Conservation (phyloP, 495 filamentous ascomycete species). For the Xylaria grammica region DNA sequence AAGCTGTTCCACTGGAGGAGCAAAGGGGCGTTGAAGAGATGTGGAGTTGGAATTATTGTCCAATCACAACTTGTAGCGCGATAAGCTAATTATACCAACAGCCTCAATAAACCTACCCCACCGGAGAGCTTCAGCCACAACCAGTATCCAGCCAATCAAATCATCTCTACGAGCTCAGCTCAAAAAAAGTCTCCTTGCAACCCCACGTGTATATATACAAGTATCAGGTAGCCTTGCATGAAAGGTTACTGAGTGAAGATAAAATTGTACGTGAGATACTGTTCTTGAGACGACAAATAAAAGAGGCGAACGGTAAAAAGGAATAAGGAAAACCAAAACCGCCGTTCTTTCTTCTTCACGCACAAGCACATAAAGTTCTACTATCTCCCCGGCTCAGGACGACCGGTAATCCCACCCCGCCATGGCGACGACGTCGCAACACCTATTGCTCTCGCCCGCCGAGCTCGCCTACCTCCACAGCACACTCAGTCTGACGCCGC, state of each 20-base stretch:
- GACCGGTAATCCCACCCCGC: conserved; percentile 11
- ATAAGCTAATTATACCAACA: conserved; percentile 1
- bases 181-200: conserved; percentile 30
- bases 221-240: neutral
- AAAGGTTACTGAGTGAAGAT: neutral
- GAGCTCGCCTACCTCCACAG: conserved; percentile 95
- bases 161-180: conserved; percentile 12
- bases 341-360: neutral
- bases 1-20: too few species aligned
- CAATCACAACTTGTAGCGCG: too few species aligned
- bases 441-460: conserved; percentile 81
- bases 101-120: conserved; percentile 20
- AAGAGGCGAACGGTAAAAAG: too few species aligned
- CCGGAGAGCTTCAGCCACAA: conserved; percentile 30
- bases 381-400: neutral
- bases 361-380: neutral
- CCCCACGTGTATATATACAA: neutral
- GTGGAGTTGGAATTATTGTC: too few species aligned
- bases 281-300: too few species aligned
- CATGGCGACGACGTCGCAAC: conserved; percentile 44
- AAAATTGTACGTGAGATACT: neutral
- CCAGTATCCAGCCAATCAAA: conserved; percentile 18
- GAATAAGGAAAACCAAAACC: too few species aligned
- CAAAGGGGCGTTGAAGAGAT: too few species aligned
- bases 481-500: conserved; percentile 76